Base-by-base conservation (phyloP, 106 monocot genomes). In the Dioscorea zingiberensis region DNA sequence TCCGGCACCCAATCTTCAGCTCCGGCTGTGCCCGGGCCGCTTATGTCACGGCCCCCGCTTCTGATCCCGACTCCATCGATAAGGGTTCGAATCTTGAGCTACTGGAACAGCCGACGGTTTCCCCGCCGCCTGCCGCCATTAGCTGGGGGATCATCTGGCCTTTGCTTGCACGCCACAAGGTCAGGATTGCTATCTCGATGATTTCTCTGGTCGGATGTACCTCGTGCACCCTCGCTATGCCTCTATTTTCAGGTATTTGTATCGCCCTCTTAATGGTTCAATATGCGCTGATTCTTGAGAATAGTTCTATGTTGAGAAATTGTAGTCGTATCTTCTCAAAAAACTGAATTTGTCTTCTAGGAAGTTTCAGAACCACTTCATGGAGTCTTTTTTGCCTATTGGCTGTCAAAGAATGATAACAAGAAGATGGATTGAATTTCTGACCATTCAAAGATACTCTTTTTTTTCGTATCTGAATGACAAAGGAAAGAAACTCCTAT, bases 21-120 rank as follows among this genome's bases (percentile, higher is more conserved):
- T 19, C 26, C 16, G 66, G 48, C 18, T 1, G 4, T 15, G 55
- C 55, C 27, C 74, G 72, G 12, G 74, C 77, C 10, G 87, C 88
- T 14, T 95, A 95, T 62, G 76, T 95, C n/a, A 83, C 91, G 24
- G 91, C 95, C n/a, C 95, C 95, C 18, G 87, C 95, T 11, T 68
- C 81, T 21, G 90, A 87, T 45, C 65, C 82, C 46, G 82, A 80
- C 63, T 63, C 76, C 23, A 58, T 64, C 53, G 73, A 64, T 13
- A 67, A 24, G 17, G 66, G 48, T 19, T 54, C 59, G 6, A 74
- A 48, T 12, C 49, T 24, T 28, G 68, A 60, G 7, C 67, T 13
- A 2, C 18, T 66, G 21, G 22, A 29, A 24, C 21, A 62, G 0
- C 47, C 75, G 44, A 13, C 51, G 21, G 68, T 53, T 4, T 45